Percentiles rank a stretch among this genome's conserved stretches.
phyloP scores from a whole-genome alignment of 345 rosid genomes.

The Dipteronia dyeriana region DNA sequence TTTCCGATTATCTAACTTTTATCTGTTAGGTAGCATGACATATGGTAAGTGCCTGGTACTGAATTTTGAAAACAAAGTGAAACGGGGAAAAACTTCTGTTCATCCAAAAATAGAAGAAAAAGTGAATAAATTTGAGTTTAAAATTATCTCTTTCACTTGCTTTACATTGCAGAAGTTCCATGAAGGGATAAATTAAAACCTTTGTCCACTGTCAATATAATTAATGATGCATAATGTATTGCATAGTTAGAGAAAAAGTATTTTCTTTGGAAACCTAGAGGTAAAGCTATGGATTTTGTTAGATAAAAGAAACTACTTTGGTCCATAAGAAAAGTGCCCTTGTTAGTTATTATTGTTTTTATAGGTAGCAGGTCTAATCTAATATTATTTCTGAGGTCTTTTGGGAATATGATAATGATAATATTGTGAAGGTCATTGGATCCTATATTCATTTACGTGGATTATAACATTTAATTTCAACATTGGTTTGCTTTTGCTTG shows the following conservation, averaged over 20 bases:
- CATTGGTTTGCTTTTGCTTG: slow-evolving; percentile 46
- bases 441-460: slow-evolving; percentile 19
- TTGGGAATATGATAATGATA: not conserved
- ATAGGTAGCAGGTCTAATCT: not conserved
- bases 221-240: not conserved
- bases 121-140: not conserved
- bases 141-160: not conserved
- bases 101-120: not conserved
- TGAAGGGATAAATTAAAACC: not conserved
- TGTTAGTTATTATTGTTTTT: not conserved
- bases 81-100: not conserved
- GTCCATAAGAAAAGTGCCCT: not conserved
- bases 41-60: not conserved
- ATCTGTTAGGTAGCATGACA: not conserved
- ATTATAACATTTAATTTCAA: slow-evolving; percentile 56
- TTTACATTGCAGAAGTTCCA: not conserved
- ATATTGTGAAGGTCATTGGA: too few species aligned
- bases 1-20: not conserved
- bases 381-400: not conserved
- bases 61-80: too few species aligned
- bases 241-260: not conserved
- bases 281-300: not conserved
- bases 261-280: not conserved
- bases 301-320: not conserved
- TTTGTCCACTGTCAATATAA: not conserved